Evolutionary conservation across 306 rosid species (phyloP), one percentile per base, ranked within the genome.

Genomic region (Comarum palustre): DNA sequence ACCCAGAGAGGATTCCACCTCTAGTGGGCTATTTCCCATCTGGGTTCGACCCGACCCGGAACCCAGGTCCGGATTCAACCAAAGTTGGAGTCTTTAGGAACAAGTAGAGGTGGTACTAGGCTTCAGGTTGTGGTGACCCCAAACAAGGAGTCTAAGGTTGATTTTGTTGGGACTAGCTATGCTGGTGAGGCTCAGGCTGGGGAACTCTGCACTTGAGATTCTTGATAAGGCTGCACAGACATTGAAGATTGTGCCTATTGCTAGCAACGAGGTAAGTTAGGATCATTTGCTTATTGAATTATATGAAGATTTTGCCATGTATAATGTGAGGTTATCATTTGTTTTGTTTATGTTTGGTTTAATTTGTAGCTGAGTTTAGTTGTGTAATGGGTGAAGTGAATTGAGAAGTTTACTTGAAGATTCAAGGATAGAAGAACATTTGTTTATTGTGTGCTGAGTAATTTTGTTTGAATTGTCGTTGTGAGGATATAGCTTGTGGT

Each of bases 111-210:
- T 32, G 86, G 81, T 58, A 57, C 63, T 24, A 91, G 96, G 79
- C 64, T 88, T 81, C 84, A 94, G 84, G 68, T 91, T 60, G 93
- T 89, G 69, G 97, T 89, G 27, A 82, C 81, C 75, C 91, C 99
- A 39, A 57, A 73, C 19, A 82, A 72, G 31, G 84, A 74, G 36
- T 72, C 91, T 11, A 59, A 80, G 0, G 95, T 89, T 17, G 93
- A 94, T 75, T 94, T 91, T 27, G 97, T 94, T 0, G 99, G 99
- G 16, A 79, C 90, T 3, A 94, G 76, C 76, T 87, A 89, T 64
- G 29, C 86, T 1, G 96, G 96, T 0, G 99, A 91, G 81, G 96
- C 96, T 19, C 82, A 86, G 0, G 84, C 88, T 47, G 90, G 89
- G 70, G 86, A 85, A 29, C 74, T 42, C 45, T 81, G 88, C 32